Evolutionary conservation across 2,329 filamentous ascomycete species (phyloP).

Genomic region (Xylariaceae sp.): DNA sequence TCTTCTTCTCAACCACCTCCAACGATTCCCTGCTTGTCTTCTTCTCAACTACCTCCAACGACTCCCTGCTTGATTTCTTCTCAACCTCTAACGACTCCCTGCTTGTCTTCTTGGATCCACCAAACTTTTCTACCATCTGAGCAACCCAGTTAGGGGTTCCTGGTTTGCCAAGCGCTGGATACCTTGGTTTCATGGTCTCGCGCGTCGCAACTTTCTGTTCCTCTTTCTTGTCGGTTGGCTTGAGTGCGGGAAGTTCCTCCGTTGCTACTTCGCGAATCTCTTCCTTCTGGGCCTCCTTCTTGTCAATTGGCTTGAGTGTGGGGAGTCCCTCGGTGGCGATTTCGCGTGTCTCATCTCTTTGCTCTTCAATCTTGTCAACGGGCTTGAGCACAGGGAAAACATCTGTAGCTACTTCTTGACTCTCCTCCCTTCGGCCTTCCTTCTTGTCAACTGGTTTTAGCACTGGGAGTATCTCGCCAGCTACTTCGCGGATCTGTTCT

Average conservation of each 20-base stretch:
- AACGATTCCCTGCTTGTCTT: no score
- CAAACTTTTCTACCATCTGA: constrained; percentile 35
- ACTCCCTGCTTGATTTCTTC: constrained; percentile 28
- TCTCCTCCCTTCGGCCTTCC: no score
- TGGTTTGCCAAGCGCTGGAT: background rate
- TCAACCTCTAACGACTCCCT: constrained; percentile 38
- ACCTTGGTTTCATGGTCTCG: background rate
- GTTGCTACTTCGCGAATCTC: no score
- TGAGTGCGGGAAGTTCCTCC: no score
- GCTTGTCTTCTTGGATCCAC: constrained; percentile 31
- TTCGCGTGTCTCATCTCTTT: constrained; percentile 8
- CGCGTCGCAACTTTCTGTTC: constrained; percentile 1
- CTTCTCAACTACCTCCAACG: no score
- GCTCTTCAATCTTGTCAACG: no score
- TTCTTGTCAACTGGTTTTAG: constrained; percentile 8
- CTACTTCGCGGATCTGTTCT: constrained; percentile 6
- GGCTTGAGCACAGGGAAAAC: no score
- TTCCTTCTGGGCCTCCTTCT: no score
- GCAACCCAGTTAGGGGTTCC: constrained; percentile 23
- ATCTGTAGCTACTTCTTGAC: no score
- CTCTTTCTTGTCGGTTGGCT: no score
- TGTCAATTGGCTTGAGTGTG: constrained; percentile 9
- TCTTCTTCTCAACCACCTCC: constrained; percentile 37
- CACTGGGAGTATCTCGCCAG: constrained; percentile 1
- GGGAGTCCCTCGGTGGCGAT: constrained; percentile 3